These are phyloP conservation scores for Penicillium atrosanguineum DNA, from an alignment of 495 filamentous ascomycete genomes.

Conservation along the genomic window DNA sequence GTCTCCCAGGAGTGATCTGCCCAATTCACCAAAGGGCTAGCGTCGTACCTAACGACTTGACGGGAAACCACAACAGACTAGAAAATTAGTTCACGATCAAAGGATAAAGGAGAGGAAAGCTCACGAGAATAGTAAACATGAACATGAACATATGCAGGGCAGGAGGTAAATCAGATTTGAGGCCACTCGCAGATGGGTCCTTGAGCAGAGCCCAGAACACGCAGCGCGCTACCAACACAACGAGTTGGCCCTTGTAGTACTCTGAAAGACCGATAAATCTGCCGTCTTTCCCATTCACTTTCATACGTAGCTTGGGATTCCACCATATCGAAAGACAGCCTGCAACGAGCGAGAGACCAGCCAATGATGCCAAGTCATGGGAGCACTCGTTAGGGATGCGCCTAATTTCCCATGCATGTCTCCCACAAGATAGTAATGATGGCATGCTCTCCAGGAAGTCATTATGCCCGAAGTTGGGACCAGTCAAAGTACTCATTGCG, in stretches of 20 bases:
- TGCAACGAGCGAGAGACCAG: constrained; percentile 45
- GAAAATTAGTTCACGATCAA: constrained; percentile 12
- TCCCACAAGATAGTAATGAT: constrained; percentile 29
- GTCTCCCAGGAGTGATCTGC: constrained; percentile 40
- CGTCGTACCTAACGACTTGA: constrained; percentile 49
- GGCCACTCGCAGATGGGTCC: constrained; percentile 42
- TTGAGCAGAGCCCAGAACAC: constrained; percentile 51
- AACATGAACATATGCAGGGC: constrained; percentile 58
- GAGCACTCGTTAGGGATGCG: constrained; percentile 28
- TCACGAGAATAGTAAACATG: constrained; percentile 54
- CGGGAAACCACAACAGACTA: constrained; percentile 43
- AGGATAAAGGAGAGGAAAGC: constrained; percentile 13
- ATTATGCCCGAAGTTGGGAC: not conserved
- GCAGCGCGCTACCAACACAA: constrained; percentile 58
- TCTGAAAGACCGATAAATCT: constrained; percentile 62
- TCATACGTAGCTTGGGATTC: constrained; percentile 68
- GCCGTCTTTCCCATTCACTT: constrained; percentile 58
- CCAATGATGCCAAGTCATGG: constrained; percentile 36
- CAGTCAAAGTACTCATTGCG: constrained; percentile 27
- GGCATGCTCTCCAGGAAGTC: not conserved
- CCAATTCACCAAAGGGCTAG: constrained; percentile 56
- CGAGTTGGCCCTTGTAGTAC: constrained; percentile 67
- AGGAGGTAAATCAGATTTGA: constrained; percentile 38
- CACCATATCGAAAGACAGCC: constrained; percentile 66
- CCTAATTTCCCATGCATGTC: constrained; percentile 19